Percentiles rank a stretch among this genome's conserved stretches.
Conservation (phyloP, 2,329 filamentous ascomycete species). For the Stagonosporopsis chrysanthemi region DNA sequence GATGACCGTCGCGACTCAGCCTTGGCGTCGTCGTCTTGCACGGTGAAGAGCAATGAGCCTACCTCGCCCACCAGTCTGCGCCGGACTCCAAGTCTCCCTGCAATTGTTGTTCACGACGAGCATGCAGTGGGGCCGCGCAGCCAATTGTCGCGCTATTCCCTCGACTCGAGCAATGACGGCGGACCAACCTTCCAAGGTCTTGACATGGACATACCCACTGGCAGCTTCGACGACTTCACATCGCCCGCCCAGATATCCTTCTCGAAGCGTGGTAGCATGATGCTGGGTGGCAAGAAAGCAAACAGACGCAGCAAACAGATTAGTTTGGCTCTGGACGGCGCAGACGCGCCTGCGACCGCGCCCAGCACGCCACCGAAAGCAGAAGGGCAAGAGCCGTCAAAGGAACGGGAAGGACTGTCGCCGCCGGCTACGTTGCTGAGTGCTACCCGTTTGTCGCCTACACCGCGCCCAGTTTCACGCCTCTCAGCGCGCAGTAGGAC, state of each 20-base stretch:
- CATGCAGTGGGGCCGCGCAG: slow-evolving; percentile 21
- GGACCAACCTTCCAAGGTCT: slow-evolving; percentile 55
- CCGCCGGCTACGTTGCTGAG: slow-evolving; percentile 38
- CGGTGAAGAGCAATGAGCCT: slow-evolving; percentile 41
- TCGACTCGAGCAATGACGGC: slow-evolving; percentile 18
- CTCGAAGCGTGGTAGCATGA: slow-evolving; percentile 66
- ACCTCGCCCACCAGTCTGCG: slow-evolving; percentile 42
- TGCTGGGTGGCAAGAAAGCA: slow-evolving; percentile 62
- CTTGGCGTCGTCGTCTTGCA: slow-evolving; percentile 48
- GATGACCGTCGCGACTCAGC: slow-evolving; percentile 52
- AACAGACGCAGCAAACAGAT: slow-evolving; percentile 46
- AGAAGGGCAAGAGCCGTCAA: slow-evolving; percentile 24
- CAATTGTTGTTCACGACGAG: slow-evolving; percentile 55
- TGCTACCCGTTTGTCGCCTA: slow-evolving; percentile 36
- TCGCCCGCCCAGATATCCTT: slow-evolving; percentile 63
- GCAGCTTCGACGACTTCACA: slow-evolving; percentile 61
- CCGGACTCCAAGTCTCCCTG: slow-evolving; percentile 53
- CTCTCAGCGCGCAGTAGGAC: slow-evolving; percentile 46
- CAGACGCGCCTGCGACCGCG: slow-evolving; percentile 23
- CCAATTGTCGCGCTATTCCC: slow-evolving; percentile 22
- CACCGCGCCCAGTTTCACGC: slow-evolving; percentile 49
- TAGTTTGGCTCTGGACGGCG: slow-evolving; percentile 31
- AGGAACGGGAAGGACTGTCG: slow-evolving; percentile 28
- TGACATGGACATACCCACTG: slow-evolving; percentile 63
- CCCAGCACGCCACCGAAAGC: slow-evolving; percentile 9